These are phyloP conservation scores for Amaranthus cruentus DNA, from an alignment of 148 eudicot species.

Conservation along the genomic window DNA sequence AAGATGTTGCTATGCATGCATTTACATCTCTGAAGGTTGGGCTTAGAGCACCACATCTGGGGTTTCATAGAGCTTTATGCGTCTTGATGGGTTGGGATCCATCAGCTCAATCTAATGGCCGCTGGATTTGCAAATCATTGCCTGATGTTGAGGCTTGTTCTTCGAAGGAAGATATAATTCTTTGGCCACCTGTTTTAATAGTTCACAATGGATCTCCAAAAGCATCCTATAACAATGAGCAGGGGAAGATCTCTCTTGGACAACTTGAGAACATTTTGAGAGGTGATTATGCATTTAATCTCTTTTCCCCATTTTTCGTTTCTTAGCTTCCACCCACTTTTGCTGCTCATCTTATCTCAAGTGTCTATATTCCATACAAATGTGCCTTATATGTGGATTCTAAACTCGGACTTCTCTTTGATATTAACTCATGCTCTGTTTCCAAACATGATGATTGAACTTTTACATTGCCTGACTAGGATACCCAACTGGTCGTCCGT, in stretches of 20 bases:
- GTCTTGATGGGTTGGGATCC: slow-evolving; percentile 62
- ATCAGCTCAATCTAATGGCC: slow-evolving; percentile 21
- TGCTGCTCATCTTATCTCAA: background rate
- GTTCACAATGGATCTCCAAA: slow-evolving; percentile 37
- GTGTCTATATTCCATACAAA: background rate
- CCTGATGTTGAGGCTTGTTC: slow-evolving; percentile 37
- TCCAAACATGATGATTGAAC: background rate
- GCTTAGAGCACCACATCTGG: slow-evolving; percentile 49
- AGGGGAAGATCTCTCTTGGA: slow-evolving; percentile 25
- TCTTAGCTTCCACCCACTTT: slow-evolving; percentile 4
- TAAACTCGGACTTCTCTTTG: too few relatives aligned
- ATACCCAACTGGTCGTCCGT: background rate
- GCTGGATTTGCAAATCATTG: slow-evolving; percentile 38
- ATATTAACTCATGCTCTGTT: background rate
- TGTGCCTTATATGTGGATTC: background rate
- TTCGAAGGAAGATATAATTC: slow-evolving; percentile 47
- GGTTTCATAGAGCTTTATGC: slow-evolving; percentile 64
- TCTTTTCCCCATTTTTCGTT: background rate
- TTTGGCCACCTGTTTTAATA: slow-evolving; percentile 69
- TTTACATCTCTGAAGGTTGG: slow-evolving; percentile 46
- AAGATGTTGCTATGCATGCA: slow-evolving; percentile 51
- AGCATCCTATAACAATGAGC: slow-evolving; percentile 31
- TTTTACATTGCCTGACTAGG: background rate
- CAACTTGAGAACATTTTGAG: slow-evolving; percentile 32
- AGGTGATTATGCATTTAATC: slow-evolving; percentile 26